phyloP scores from a whole-genome alignment of 768 basidiomycete species.

The Russula foetens region DNA sequence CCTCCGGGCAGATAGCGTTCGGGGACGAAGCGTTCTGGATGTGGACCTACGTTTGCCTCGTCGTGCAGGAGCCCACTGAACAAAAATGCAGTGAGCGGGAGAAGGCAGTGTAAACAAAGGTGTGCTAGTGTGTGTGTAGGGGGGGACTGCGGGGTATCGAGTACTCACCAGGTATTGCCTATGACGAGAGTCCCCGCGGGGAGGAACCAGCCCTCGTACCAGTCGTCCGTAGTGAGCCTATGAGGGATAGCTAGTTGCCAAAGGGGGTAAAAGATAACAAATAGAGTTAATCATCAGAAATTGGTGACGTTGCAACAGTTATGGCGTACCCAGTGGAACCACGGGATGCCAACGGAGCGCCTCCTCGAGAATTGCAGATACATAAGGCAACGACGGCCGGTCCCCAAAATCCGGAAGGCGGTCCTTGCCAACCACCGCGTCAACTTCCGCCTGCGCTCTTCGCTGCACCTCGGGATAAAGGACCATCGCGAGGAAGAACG shows the following conservation, averaged over 20 bases:
- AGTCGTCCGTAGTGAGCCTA: constrained; percentile 16
- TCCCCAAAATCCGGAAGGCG: constrained; percentile 23
- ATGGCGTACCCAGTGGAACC: constrained; percentile 11
- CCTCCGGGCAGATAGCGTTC: not conserved
- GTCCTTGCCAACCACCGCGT: constrained; percentile 20
- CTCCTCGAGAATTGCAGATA: constrained; percentile 22
- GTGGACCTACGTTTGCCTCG: not conserved
- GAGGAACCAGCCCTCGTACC: constrained; percentile 19
- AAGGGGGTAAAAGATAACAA: not conserved
- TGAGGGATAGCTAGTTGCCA: not conserved
- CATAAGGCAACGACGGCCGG: constrained; percentile 17
- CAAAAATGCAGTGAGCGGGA: no score
- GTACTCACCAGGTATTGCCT: constrained; percentile 17
- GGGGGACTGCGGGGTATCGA: no score
- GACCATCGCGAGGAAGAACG: constrained; percentile 26
- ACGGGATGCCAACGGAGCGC: constrained; percentile 20
- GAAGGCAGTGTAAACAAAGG: no score
- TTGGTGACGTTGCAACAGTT: no score
- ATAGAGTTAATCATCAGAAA: not conserved
- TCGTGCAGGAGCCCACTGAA: constrained; percentile 17
- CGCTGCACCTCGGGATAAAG: constrained; percentile 22
- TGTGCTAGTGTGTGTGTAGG: no score
- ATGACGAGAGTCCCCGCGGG: constrained; percentile 21
- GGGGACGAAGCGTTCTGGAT: not conserved
- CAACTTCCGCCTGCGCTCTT: constrained; percentile 24